These are phyloP conservation scores for peach (Prunus persica) DNA, from an alignment of 306 rosid species.

Conservation along the genomic window DNA sequence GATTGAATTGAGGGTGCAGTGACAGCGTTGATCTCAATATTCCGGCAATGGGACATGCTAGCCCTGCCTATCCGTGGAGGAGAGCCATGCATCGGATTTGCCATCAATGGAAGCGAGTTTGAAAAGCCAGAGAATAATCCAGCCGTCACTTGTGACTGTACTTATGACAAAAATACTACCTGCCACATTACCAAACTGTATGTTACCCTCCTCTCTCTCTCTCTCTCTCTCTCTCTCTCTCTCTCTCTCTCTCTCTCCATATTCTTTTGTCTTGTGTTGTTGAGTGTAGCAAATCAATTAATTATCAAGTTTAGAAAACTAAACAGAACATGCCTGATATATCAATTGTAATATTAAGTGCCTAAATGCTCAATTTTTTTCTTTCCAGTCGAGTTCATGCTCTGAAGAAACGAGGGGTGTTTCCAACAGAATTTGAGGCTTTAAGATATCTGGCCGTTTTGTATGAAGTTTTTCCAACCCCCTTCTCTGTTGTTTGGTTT, in stretches of 20 bases:
- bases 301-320: too few relatives aligned
- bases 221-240: not conserved
- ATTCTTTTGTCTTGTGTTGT: too few relatives aligned
- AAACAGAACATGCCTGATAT: too few relatives aligned
- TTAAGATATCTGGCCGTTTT: constrained; percentile 10
- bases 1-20: constrained; percentile 6
- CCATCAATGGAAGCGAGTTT: not conserved
- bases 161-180: not conserved
- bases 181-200: constrained; percentile 35
- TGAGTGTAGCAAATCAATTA: too few relatives aligned
- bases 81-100: constrained; percentile 29
- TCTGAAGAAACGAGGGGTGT: not conserved
- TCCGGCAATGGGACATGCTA: constrained; percentile 19
- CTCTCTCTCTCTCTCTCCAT: too few relatives aligned
- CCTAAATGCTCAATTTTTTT: not conserved
- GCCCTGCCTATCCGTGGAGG: constrained; percentile 1
- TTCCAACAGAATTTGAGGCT: constrained; percentile 19
- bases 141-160: constrained; percentile 18
- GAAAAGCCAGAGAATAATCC: not conserved
- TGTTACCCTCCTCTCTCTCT: not conserved
- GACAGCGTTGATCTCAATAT: constrained; percentile 24
- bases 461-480: constrained; percentile 7
- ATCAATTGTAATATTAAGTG: too few relatives aligned
- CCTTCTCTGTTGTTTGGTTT: not conserved
- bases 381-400: constrained; percentile 17